Evolutionary conservation across 192 early-diverging fungal genomes (phyloP), one percentile per base, ranked within the genome.

Genomic region (Podila clonocystis): DNA sequence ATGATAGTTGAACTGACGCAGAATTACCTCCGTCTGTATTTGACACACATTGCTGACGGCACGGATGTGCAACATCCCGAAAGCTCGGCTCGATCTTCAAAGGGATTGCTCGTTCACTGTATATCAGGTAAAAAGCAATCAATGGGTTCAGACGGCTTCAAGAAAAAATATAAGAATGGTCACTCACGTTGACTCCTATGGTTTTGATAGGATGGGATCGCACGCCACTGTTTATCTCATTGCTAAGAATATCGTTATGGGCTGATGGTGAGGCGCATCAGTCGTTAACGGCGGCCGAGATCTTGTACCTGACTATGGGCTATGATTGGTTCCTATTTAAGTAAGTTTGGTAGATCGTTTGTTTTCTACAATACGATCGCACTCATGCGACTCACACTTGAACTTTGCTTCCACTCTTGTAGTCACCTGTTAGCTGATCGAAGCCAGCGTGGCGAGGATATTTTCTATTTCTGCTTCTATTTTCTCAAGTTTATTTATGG

Each of bases 381-480:
- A 13, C 13, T 12, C 41, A 45, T 24, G n/a, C 19, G 4, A 4
- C 52, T 55, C 0, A 24, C 52, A 4, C 52, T 22, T 34, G 1
- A 13, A 31, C 7, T 65, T 6, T 50, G 9, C 15, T 33, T 30
- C 6, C 20, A 8, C n/a, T n/a, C n/a, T n/a, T 57, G 15, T 30
- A 80, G 77, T 41, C 80, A 82, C 52, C 48, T 82, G 11, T 50
- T 82, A 11, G 80, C 80, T 11, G 80, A 82, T 55, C 72, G 80
- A 9, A 82, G 73, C 63, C 73, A 74, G 36, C 63, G 80, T 17
- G 80, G 80, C 9, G 80, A 82, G 24, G 80, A 82, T 45, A 82
- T 82, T 12, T 82, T 82, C n/a, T 82, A 76, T 24, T 82, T 82
- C 62, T 82, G 80, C 68, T 82, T 82, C 34, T 82, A 82, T 30